Evolutionary conservation across 495 filamentous ascomycete species (phyloP).

Genomic region (Xylaria curta): DNA sequence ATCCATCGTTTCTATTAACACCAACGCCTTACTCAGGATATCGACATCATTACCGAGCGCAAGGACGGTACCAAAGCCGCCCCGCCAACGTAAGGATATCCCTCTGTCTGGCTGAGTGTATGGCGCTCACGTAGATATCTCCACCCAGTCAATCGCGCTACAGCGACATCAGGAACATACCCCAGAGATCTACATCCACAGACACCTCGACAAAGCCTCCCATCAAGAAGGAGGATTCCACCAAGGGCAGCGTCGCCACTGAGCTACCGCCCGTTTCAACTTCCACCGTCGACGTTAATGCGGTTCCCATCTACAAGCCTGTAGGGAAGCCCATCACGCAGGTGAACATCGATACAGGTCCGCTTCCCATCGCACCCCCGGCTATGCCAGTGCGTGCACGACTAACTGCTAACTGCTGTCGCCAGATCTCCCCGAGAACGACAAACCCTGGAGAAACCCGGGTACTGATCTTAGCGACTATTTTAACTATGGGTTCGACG

Average conservation of each 20-base stretch:
- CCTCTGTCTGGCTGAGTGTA: not conserved
- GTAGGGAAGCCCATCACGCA: slow-evolving; percentile 82
- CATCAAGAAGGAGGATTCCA: slow-evolving; percentile 52
- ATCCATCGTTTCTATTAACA: slow-evolving; percentile 31
- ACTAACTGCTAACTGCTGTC: slow-evolving; percentile 27
- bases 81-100: slow-evolving; percentile 63
- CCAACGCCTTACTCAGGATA: slow-evolving; percentile 68
- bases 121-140: slow-evolving; percentile 28
- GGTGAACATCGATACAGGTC: slow-evolving; percentile 73
- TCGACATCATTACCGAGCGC: slow-evolving; percentile 91
- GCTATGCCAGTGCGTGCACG: not conserved
- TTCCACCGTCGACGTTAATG: slow-evolving; percentile 83
- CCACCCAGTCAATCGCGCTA: slow-evolving; percentile 56
- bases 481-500: slow-evolving; percentile 99
- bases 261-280: slow-evolving; percentile 65
- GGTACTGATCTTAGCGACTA: slow-evolving; percentile 96
- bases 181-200: slow-evolving; percentile 64
- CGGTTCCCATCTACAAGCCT: slow-evolving; percentile 76
- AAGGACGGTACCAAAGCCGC: slow-evolving; percentile 79
- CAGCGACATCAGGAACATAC: slow-evolving; percentile 70
- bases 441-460: slow-evolving; percentile 94
- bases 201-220: slow-evolving; percentile 53
- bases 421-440: slow-evolving; percentile 75
- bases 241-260: slow-evolving; percentile 36
- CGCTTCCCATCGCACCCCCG: slow-evolving; percentile 20